phyloP scores from a whole-genome alignment of 140 eudicot genomes.

The Flaveria floridana region DNA sequence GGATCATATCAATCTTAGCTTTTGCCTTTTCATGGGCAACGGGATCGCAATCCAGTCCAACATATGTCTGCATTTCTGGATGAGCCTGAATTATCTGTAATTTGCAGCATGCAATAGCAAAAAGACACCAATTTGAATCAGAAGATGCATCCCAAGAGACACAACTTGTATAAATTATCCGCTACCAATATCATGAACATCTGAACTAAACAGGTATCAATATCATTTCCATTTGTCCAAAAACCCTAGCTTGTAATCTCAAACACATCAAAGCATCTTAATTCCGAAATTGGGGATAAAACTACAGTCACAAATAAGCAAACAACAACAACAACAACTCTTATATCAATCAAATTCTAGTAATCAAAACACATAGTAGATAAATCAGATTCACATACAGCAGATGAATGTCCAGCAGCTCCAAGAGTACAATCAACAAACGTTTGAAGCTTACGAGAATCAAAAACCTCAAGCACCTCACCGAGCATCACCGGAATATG shows the following conservation, averaged over 20 bases:
- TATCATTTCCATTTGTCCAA: not conserved
- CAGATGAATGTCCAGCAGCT: slow-evolving; percentile 92
- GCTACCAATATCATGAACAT: not conserved
- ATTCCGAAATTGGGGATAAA: not conserved
- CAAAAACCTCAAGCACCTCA: slow-evolving; percentile 82
- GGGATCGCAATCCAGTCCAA: slow-evolving; percentile 92
- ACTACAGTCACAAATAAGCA: not conserved
- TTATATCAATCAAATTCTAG: not conserved
- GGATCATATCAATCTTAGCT: slow-evolving; percentile 45
- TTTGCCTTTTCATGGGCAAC: slow-evolving; percentile 80
- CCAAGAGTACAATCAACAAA: slow-evolving; percentile 97
- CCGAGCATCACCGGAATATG: slow-evolving; percentile 94
- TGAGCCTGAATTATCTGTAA: slow-evolving; percentile 78
- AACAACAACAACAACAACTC: not conserved
- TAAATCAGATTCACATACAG: slow-evolving; percentile 43
- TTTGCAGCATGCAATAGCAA: slow-evolving; percentile 14
- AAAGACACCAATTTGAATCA: slow-evolving; percentile 14
- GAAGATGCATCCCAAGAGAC: slow-evolving; percentile 15
- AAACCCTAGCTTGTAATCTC: not conserved
- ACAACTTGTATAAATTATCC: not conserved
- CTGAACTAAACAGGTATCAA: not conserved
- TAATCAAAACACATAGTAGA: not conserved
- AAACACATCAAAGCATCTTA: not conserved
- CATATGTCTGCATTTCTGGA: slow-evolving; percentile 67
- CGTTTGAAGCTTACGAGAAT: slow-evolving; percentile 43